Conservation (phyloP, 2,329 filamentous ascomycete species). For the Aspergillus viridinutans region DNA sequence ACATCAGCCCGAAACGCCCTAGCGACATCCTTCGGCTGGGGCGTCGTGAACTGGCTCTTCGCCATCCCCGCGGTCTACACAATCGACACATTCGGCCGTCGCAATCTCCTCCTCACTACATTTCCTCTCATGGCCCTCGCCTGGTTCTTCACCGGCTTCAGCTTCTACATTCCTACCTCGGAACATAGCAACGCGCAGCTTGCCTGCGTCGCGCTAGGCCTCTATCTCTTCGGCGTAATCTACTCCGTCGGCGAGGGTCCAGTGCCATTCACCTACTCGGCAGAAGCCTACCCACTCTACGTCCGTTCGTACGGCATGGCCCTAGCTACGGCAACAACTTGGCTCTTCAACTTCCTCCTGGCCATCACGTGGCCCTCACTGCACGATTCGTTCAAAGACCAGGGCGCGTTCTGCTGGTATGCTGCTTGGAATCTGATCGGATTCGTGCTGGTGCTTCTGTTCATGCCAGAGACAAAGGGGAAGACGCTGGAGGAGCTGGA, state of each 20-base stretch:
- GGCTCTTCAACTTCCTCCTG: slow-evolving; percentile 55
- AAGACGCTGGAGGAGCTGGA: slow-evolving; percentile 47
- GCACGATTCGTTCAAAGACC: slow-evolving; percentile 44
- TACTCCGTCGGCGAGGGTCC: slow-evolving; percentile 59
- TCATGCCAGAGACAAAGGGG: slow-evolving; percentile 40
- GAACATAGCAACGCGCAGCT: slow-evolving; percentile 31
- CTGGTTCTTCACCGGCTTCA: slow-evolving; percentile 51
- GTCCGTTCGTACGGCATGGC: slow-evolving; percentile 61
- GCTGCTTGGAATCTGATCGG: slow-evolving; percentile 41
- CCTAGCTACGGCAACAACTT: slow-evolving; percentile 58
- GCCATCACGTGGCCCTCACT: slow-evolving; percentile 53
- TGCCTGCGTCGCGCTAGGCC: slow-evolving; percentile 41
- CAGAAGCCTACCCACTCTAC: slow-evolving; percentile 63
- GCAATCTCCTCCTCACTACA: slow-evolving; percentile 59
- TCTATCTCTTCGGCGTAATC: slow-evolving; percentile 42
- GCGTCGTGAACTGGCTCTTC: slow-evolving; percentile 62
- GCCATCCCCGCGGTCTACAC: slow-evolving; percentile 61
- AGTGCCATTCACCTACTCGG: slow-evolving; percentile 64
- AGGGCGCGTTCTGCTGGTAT: slow-evolving; percentile 53
- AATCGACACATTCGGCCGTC: slow-evolving; percentile 64
- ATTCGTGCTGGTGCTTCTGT: slow-evolving; percentile 44
- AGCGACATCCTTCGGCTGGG: slow-evolving; percentile 56
- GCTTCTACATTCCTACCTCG: slow-evolving; percentile 47
- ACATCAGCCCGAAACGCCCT: slow-evolving; percentile 40
- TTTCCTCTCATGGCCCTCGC: slow-evolving; percentile 60